Conservation (phyloP, 257 asterid genomes). For the Euphrasia confusa region DNA sequence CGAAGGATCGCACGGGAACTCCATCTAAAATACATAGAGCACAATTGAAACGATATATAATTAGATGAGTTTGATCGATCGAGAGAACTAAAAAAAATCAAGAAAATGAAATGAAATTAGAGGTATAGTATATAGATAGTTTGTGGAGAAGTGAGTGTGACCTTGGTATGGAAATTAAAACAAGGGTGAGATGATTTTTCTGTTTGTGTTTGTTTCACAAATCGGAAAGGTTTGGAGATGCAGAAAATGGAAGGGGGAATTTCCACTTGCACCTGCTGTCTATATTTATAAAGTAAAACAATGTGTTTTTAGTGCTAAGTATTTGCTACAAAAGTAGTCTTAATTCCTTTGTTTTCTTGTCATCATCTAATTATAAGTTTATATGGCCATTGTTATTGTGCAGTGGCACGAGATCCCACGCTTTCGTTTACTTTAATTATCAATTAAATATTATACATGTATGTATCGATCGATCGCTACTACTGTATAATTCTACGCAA, state of each 20-base stretch:
- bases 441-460: too few species aligned
- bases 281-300: constrained; percentile 43
- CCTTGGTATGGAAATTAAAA: constrained; percentile 27
- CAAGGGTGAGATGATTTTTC: constrained; percentile 17
- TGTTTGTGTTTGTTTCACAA: constrained; percentile 30
- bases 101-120: not conserved
- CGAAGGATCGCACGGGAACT: constrained; percentile 48
- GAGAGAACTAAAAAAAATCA: not conserved
- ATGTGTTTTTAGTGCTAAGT: constrained; percentile 15
- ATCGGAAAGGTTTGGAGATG: constrained; percentile 33
- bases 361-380: too few species aligned
- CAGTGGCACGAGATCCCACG: too few species aligned
- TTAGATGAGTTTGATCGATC: too few species aligned
- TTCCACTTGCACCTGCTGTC: constrained; percentile 33
- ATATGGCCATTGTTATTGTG: too few species aligned
- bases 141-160: too few species aligned
- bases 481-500: too few species aligned
- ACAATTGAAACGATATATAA: too few species aligned
- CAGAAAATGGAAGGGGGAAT: constrained; percentile 48
- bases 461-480: too few species aligned
- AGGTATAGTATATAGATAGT: too few species aligned
- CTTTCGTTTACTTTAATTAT: too few species aligned
- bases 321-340: not conserved
- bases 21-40: constrained; percentile 38
- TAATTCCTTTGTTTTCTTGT: not conserved